Base-by-base conservation (phyloP, 345 rosid genomes). In the Populus alba region DNA sequence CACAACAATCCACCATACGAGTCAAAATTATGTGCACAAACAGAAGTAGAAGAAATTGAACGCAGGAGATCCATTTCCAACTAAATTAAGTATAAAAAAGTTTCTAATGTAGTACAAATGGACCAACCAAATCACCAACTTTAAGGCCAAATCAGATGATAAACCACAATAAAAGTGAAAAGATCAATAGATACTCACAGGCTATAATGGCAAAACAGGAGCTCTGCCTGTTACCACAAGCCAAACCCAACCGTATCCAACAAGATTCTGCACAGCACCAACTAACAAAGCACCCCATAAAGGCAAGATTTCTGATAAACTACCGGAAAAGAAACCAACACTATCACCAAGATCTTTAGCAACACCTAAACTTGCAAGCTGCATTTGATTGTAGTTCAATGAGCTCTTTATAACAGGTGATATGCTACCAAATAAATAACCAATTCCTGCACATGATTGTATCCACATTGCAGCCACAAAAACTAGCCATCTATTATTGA, bases 401-500 rank as follows among this genome's bases (percentile, higher is more conserved):
- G 97, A 91, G 83, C 90, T 92, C 89, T 97, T 97, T 59, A 94
- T 92, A 43, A 92, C 98, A 22, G 99, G 99, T 18, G 99, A 97
- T 73, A 97, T 90, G 86, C 98, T 97, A 51, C 98, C 98, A 81
- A 92, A 97, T 83, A 97, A 72, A 82, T 97, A 97, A 67, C 98
- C 98, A 69, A 91, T 82, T 12, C 99, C 99, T 20, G 98, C 98
- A 78, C 97, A 91, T 1, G 98, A 94, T 85, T 94, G 94, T 75
- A 97, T 90, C 98, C 99, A 97, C 96, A 97, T 97, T 89, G 98
- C 97, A 1, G 97, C 96, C 71, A 97, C 98, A 73, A 97, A 94
- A 71, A 94, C 99, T 67, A 92, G 88, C 98, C 98, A 97, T 88
- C 99, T 87, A 65, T 92, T 92, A 80, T 86, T 91, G 43, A 92